Conservation (phyloP, 208 protist species). For the Tetramitus jugosus region DNA sequence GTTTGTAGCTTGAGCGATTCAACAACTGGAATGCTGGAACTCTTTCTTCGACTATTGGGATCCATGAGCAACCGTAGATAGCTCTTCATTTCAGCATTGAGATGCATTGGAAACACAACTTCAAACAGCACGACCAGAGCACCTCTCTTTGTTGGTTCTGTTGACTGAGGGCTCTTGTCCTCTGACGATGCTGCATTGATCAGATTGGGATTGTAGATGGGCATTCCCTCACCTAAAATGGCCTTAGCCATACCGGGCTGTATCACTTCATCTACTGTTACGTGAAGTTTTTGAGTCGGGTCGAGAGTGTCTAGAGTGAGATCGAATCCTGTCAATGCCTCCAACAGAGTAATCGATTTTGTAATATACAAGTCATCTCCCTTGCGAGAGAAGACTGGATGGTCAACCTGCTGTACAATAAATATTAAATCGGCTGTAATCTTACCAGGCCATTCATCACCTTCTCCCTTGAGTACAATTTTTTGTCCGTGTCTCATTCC, state of each 20-base stretch:
- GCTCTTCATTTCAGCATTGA: constrained; percentile 9
- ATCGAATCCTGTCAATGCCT: constrained; percentile 78
- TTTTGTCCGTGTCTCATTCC: constrained; percentile 89
- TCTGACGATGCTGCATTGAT: background rate
- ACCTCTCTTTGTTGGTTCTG: background rate
- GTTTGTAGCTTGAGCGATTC: background rate
- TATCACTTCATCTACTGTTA: constrained; percentile 63
- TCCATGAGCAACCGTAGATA: background rate
- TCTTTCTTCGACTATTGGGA: background rate
- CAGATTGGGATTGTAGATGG: constrained; percentile 45
- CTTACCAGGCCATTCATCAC: constrained; percentile 83
- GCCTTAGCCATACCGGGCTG: constrained; percentile 70
- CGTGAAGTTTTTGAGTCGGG: constrained; percentile 42
- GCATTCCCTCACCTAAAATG: constrained; percentile 81
- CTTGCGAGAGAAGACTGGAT: constrained; percentile 67
- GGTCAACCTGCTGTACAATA: constrained; percentile 79
- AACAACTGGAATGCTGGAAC: background rate
- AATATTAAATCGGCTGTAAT: constrained; percentile 94
- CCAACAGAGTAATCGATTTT: constrained; percentile 74
- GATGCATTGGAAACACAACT: background rate
- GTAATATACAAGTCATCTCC: constrained; percentile 87
- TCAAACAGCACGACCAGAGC: background rate
- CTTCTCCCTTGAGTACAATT: constrained; percentile 87
- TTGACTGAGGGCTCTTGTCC: too few relatives aligned
- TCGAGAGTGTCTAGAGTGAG: constrained; percentile 75